phyloP scores from a whole-genome alignment of 257 asterid genomes.

The Penstemon barbatus region DNA sequence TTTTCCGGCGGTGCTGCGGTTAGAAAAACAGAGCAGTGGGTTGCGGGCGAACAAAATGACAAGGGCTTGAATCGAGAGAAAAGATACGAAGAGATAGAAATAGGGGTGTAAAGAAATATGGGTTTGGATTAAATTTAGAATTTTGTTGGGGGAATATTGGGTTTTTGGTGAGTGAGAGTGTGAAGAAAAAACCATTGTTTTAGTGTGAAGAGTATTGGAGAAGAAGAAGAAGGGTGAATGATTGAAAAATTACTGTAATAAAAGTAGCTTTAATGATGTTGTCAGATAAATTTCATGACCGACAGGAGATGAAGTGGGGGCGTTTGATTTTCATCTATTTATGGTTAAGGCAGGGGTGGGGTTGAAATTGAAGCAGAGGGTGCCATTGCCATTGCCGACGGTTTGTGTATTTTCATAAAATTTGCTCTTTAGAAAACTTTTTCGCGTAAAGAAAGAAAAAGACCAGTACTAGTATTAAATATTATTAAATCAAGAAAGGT shows the following conservation, averaged over 20 bases:
- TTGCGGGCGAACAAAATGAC: slow-evolving; percentile 51
- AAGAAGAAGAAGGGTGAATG: neutral
- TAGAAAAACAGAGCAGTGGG: slow-evolving; percentile 59
- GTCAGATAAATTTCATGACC: slow-evolving; percentile 6
- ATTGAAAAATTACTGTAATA: neutral
- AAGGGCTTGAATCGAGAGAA: slow-evolving; percentile 58
- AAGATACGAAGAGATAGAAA: slow-evolving; percentile 60
- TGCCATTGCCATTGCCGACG: neutral
- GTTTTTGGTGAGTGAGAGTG: slow-evolving; percentile 31
- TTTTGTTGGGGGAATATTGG: slow-evolving; percentile 30
- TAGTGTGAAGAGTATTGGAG: neutral
- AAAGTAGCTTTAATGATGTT: too few relatives aligned
- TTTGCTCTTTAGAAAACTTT: too few relatives aligned
- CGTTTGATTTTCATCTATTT: neutral
- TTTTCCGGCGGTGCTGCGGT: slow-evolving; percentile 36
- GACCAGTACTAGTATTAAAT: too few relatives aligned
- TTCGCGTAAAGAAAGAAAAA: too few relatives aligned
- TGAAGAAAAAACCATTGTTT: slow-evolving; percentile 36
- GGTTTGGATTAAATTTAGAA: slow-evolving; percentile 24
- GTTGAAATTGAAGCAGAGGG: neutral
- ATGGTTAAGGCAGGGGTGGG: slow-evolving; percentile 3
- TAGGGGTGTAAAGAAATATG: slow-evolving; percentile 60
- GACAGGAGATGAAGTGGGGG: slow-evolving; percentile 29
- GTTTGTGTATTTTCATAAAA: neutral
- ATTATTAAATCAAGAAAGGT: too few relatives aligned